These are phyloP conservation scores for Cardamine resedifolia DNA, from an alignment of 345 rosid species.

Conservation along the genomic window DNA sequence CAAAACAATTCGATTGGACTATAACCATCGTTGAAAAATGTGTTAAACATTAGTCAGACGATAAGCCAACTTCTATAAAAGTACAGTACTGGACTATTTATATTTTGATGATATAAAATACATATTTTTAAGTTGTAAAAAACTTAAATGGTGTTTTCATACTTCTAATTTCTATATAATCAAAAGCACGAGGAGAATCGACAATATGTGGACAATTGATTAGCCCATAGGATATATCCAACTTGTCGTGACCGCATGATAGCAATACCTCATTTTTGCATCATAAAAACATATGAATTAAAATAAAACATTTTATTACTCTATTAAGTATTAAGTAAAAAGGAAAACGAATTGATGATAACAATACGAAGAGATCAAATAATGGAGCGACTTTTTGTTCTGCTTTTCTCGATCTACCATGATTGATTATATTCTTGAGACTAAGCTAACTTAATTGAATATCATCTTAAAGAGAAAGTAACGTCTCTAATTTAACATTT, in stretches of 20 bases:
- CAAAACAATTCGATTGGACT: not conserved
- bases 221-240: slow-evolving; percentile 17
- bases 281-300: slow-evolving; percentile 20
- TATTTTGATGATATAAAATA: slow-evolving; percentile 17
- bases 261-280: slow-evolving; percentile 41
- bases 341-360: slow-evolving; percentile 31
- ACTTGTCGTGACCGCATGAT: slow-evolving; percentile 29
- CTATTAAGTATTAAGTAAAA: slow-evolving; percentile 5
- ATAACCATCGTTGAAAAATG: not conserved
- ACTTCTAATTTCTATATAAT: not conserved
- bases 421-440: slow-evolving; percentile 38
- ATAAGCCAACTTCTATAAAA: not conserved
- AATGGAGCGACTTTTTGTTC: slow-evolving; percentile 36
- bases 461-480: slow-evolving; percentile 39
- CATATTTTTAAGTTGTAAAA: not conserved
- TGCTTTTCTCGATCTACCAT: slow-evolving; percentile 34
- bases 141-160: not conserved
- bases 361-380: slow-evolving; percentile 35
- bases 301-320: slow-evolving; percentile 7
- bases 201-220: slow-evolving; percentile 9
- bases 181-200: slow-evolving; percentile 14
- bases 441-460: slow-evolving; percentile 29
- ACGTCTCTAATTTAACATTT: slow-evolving; percentile 17
- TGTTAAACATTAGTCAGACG: not conserved
- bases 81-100: not conserved